Percentiles rank a stretch among this genome's conserved stretches.
These are phyloP conservation scores for Skeletonema marinoi DNA, from an alignment of 108 stramenopile genomes.

Conservation along the genomic window DNA sequence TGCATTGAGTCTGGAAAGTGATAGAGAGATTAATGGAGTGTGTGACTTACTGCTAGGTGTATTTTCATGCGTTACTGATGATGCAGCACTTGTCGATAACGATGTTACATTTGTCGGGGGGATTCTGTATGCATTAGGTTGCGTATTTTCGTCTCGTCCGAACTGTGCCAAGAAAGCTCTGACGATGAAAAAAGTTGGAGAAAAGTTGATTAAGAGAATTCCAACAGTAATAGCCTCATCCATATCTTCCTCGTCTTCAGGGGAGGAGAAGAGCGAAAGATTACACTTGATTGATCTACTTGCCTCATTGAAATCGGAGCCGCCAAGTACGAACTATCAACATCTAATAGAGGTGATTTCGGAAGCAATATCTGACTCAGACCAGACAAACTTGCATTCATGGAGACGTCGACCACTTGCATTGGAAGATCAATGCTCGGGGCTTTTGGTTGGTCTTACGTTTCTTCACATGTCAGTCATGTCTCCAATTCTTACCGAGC, in stretches of 20 bases:
- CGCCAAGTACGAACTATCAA: background rate
- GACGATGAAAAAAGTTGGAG: background rate
- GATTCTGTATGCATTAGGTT: slow-evolving; percentile 15
- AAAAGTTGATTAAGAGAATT: background rate
- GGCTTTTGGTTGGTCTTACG: slow-evolving; percentile 34
- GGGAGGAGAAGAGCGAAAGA: background rate
- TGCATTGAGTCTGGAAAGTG: slow-evolving; percentile 23
- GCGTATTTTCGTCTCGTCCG: background rate
- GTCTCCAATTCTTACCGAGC: background rate
- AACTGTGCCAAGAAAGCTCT: background rate
- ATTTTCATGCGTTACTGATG: slow-evolving; percentile 9
- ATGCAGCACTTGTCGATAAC: background rate
- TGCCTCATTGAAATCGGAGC: slow-evolving; percentile 2
- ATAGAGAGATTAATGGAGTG: slow-evolving; percentile 6
- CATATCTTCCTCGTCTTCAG: background rate
- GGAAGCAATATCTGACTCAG: slow-evolving; percentile 12
- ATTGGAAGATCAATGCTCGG: slow-evolving; percentile 26
- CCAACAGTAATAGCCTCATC: background rate
- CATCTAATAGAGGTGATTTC: slow-evolving; percentile 12
- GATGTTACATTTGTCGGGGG: slow-evolving; percentile 22
- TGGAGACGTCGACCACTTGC: slow-evolving; percentile 38
- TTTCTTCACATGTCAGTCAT: slow-evolving; percentile 21
- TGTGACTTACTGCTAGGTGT: slow-evolving; percentile 12
- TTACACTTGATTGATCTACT: slow-evolving; percentile 30
- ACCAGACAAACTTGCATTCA: background rate